Conservation (phyloP, 2,329 filamentous ascomycete species). For the Phaeophleospora eucalypticola region DNA sequence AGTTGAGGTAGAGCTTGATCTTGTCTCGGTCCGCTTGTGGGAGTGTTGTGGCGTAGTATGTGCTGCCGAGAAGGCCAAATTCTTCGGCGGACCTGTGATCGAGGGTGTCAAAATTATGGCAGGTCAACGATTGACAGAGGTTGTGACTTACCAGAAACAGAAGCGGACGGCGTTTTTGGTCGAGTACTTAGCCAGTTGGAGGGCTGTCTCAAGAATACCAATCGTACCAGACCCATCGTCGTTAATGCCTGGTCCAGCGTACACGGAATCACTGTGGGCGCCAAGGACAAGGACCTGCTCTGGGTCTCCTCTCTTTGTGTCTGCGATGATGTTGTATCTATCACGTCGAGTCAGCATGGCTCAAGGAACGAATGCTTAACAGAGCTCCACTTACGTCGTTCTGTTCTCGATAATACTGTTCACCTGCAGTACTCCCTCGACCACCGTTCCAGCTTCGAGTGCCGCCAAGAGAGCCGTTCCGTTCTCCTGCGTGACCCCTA, state of each 20-base stretch:
- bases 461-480: slow-evolving; percentile 55
- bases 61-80: slow-evolving; percentile 58
- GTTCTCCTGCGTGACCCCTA: slow-evolving; percentile 60
- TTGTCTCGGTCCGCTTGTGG: slow-evolving; percentile 50
- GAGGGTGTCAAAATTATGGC: no score
- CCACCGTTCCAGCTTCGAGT: slow-evolving; percentile 43
- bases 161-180: slow-evolving; percentile 69
- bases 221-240: slow-evolving; percentile 69
- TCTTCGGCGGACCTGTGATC: slow-evolving; percentile 62
- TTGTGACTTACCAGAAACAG: slow-evolving; percentile 61
- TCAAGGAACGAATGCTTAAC: no score
- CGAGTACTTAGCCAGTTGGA: slow-evolving; percentile 64
- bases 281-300: slow-evolving; percentile 57
- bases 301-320: slow-evolving; percentile 55
- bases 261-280: slow-evolving; percentile 59
- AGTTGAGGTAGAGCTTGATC: slow-evolving; percentile 65
- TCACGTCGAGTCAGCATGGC: background rate
- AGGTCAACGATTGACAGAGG: no score
- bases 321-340: slow-evolving; percentile 57
- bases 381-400: slow-evolving; percentile 36
- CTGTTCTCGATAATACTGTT: slow-evolving; percentile 44
- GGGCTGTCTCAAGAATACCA: slow-evolving; percentile 56
- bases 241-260: slow-evolving; percentile 67
- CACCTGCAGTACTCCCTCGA: slow-evolving; percentile 40
- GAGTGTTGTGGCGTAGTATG: slow-evolving; percentile 46